Conservation (phyloP, 2,329 filamentous ascomycete genomes). For the Neonectria faginata region DNA sequence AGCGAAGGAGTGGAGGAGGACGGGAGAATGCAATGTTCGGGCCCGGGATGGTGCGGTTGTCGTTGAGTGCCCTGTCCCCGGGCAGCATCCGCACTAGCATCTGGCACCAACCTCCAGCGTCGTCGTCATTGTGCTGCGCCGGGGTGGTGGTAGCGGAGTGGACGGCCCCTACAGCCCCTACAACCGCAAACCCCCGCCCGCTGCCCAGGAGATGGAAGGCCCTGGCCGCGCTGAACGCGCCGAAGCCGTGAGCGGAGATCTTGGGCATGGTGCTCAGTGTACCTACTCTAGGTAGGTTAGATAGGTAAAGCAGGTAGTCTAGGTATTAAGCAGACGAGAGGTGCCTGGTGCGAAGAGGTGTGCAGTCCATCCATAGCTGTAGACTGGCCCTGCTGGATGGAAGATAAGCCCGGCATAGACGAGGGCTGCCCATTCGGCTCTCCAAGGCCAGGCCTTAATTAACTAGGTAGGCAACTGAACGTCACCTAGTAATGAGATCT, state of each 20-base stretch:
- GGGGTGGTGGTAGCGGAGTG: conserved; percentile 28
- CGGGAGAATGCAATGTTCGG: conserved; percentile 3
- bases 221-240: conserved; percentile 19
- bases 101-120: conserved; percentile 19
- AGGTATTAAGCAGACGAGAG: too few species aligned
- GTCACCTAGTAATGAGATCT: conserved; percentile 35
- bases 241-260: not conserved
- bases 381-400: not conserved
- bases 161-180: conserved; percentile 15
- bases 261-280: too few species aligned
- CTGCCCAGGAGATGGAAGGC: not conserved
- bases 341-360: not conserved
- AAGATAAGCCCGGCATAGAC: conserved; percentile 22
- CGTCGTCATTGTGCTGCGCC: conserved; percentile 38
- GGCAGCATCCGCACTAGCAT: conserved; percentile 23
- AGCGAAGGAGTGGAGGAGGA: conserved; percentile 23
- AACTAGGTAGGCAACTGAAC: conserved; percentile 6
- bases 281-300: too few species aligned
- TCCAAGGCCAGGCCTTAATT: conserved; percentile 23
- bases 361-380: not conserved
- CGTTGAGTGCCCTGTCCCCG: conserved; percentile 8
- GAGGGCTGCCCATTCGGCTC: not conserved
- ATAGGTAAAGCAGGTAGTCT: too few species aligned
- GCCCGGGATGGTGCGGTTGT: conserved; percentile 25
- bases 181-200: not conserved